Percentiles rank a stretch among this genome's conserved stretches.
Evolutionary conservation across 305 asterid species (phyloP).

Genomic region (Fraxinus nigra): DNA sequence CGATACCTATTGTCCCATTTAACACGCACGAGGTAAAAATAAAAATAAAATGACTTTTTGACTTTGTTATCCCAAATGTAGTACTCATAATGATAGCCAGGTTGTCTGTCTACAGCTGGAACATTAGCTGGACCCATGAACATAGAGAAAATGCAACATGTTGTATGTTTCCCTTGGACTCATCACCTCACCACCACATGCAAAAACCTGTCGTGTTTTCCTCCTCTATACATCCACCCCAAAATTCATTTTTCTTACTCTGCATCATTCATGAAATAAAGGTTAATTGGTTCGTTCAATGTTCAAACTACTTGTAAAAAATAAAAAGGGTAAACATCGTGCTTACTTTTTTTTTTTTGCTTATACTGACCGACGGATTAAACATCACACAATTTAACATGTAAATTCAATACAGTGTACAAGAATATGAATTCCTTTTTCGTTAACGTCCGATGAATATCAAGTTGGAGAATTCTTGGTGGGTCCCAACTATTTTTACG

Average conservation of each 20-base stretch:
- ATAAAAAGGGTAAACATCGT: neutral
- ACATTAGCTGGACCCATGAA: conserved; percentile 4
- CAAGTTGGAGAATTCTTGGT: neutral
- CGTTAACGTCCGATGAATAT: neutral
- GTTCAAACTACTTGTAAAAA: neutral
- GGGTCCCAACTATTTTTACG: neutral
- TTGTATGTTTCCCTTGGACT: neutral
- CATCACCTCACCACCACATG: neutral
- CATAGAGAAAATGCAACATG: neutral
- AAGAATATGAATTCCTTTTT: neutral
- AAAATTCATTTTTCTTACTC: neutral
- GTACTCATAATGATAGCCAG: neutral
- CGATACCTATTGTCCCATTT: neutral
- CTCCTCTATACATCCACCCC: neutral
- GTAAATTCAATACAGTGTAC: neutral
- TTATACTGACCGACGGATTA: too few relatives aligned
- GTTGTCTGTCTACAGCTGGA: conserved; percentile 6
- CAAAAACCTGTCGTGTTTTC: neutral
- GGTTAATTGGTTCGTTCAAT: neutral
- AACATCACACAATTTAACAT: too few relatives aligned
- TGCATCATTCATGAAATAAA: neutral
- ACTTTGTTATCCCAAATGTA: neutral
- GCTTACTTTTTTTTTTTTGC: too few relatives aligned
- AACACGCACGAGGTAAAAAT: neutral
- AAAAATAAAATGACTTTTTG: neutral